A percentile compares a stretch with the other conserved stretches of the same genome.
Conservation (phyloP, 176 grass and related monocot species). For the Secale cereale region DNA sequence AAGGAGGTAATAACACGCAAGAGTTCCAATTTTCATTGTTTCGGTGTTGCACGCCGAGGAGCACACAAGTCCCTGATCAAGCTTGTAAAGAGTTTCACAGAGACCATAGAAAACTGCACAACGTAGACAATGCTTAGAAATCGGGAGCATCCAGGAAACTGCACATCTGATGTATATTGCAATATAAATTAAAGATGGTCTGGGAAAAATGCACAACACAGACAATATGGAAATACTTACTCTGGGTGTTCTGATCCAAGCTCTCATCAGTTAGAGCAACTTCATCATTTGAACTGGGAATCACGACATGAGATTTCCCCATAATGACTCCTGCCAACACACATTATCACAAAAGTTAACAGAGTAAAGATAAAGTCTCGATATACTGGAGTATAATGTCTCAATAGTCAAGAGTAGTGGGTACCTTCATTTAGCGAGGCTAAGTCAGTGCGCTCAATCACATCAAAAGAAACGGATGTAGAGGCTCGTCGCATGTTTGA, state of each 20-base stretch:
- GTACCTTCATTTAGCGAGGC: slow-evolving; percentile 82
- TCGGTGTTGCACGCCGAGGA: slow-evolving; percentile 76
- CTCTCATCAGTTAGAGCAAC: slow-evolving; percentile 44
- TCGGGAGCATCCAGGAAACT: background rate
- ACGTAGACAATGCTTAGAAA: slow-evolving; percentile 14
- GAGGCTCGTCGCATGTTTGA: slow-evolving; percentile 34
- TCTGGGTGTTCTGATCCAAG: slow-evolving; percentile 66
- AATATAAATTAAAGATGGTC: background rate
- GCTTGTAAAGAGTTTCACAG: slow-evolving; percentile 66
- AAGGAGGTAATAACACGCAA: slow-evolving; percentile 80
- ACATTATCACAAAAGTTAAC: slow-evolving; percentile 12
- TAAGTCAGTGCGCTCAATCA: slow-evolving; percentile 70
- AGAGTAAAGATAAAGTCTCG: background rate
- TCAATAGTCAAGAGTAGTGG: background rate
- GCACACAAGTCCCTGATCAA: slow-evolving; percentile 85
- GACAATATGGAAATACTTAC: slow-evolving; percentile 38
- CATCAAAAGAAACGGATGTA: slow-evolving; percentile 55
- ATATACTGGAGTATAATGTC: background rate
- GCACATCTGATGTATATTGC: slow-evolving; percentile 12
- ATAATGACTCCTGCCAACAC: slow-evolving; percentile 62
- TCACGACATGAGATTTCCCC: slow-evolving; percentile 59
- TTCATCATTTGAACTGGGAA: slow-evolving; percentile 73
- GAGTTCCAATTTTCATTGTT: slow-evolving; percentile 62
- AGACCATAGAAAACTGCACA: slow-evolving; percentile 84
- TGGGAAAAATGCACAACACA: background rate